Evolutionary conservation across 345 rosid species (phyloP).

Genomic region (Sonneratia alba): DNA sequence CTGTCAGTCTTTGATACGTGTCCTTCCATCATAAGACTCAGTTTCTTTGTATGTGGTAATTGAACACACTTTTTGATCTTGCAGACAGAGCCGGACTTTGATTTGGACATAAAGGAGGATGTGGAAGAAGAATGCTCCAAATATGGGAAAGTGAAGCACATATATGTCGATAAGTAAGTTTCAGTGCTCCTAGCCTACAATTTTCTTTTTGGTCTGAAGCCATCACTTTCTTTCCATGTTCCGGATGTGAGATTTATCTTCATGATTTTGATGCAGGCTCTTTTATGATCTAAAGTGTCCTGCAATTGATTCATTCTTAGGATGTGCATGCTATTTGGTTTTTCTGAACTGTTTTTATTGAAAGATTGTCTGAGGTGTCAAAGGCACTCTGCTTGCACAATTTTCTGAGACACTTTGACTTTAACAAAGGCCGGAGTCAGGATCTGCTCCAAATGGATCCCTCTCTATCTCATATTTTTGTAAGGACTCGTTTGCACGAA

Average conservation of each 20-base stretch:
- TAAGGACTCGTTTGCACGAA: neutral
- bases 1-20: too few relatives aligned
- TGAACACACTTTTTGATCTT: neutral
- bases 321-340: neutral
- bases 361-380: neutral
- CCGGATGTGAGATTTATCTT: neutral
- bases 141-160: constrained; percentile 69
- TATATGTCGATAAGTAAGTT: constrained; percentile 79
- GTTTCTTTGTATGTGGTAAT: neutral
- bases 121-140: constrained; percentile 78
- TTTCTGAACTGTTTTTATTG: too few relatives aligned
- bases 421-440: too few relatives aligned
- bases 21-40: neutral
- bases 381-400: neutral
- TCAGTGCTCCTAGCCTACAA: neutral
- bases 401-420: neutral
- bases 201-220: neutral
- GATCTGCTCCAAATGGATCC: neutral
- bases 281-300: too few relatives aligned
- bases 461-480: neutral
- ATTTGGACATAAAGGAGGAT: constrained; percentile 67
- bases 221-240: neutral
- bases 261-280: neutral
- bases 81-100: constrained; percentile 83
- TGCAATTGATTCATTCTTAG: too few relatives aligned